Base-by-base conservation (phyloP, 148 eudicot genomes). In the Agrostemma githago region DNA sequence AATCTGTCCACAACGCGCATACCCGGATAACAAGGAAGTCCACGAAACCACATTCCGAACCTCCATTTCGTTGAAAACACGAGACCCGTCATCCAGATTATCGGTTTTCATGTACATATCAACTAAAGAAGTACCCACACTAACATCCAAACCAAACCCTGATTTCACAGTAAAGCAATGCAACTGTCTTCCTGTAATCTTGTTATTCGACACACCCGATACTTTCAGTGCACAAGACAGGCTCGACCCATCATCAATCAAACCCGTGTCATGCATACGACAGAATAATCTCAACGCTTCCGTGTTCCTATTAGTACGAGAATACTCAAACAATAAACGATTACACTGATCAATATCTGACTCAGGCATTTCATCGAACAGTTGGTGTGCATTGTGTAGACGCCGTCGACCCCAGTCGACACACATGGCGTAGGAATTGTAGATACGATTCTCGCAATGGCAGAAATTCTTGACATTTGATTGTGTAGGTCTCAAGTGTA, bases 31-130 rank as follows among this genome's bases (percentile, higher is more conserved):
- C 85, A 91, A 76, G 5, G 98, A 94, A 68, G 98, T 94, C 96
- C 98, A 94, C 66, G 98, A 79, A 72, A 94, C 93, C 17, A 91
- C 97, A 89, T 94, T 94, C 72, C 78, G 91, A 66, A 80, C 84
- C 61, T 68, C 85, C 87, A 91, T 89, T 73, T 85, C 95, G 66
- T 79, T 82, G 76, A 94, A 94, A 40, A 84, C 79, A 46, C 72
- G 68, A 77, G 68, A 66, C 43, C 90, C 97, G 41, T 82, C 87
- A 70, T 41, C 71, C 70, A 89, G 74, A 80, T 81, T 83, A 68
- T 71, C 82, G 1, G 82, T 84, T 82, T 94, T 94, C 87, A 90
- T 86, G 78, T 94, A 87, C 97, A 91, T 88, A 74, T 89, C 91
- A 59, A 87, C 89, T 58, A 94, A 84, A 71, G 97, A 89, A 76